These are phyloP conservation scores for Delonix regia DNA, from an alignment of 306 rosid genomes.

Conservation along the genomic window DNA sequence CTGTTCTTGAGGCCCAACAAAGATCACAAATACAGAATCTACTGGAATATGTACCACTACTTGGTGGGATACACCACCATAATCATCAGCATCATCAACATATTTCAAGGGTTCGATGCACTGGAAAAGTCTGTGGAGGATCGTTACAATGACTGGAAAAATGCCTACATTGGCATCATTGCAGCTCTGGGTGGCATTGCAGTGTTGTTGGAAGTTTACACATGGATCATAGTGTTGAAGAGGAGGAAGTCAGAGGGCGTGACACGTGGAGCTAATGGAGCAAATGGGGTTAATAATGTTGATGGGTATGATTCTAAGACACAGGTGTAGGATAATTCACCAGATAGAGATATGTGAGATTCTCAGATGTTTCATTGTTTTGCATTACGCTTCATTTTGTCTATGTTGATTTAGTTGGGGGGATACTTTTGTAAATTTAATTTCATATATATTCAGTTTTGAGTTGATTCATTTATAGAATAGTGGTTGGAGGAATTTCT, in stretches of 20 bases:
- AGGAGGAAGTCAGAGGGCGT: slow-evolving; percentile 43
- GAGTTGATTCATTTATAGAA: slow-evolving; percentile 50
- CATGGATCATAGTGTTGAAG: slow-evolving; percentile 58
- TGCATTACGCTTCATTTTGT: neutral
- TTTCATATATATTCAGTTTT: slow-evolving; percentile 21
- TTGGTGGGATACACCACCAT: slow-evolving; percentile 67
- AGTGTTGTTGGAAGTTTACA: slow-evolving; percentile 59
- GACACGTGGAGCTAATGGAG: slow-evolving; percentile 37
- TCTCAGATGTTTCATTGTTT: slow-evolving; percentile 9
- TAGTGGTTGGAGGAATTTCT: slow-evolving; percentile 6
- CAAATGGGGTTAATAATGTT: slow-evolving; percentile 40
- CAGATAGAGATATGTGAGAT: slow-evolving; percentile 25
- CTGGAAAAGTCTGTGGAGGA: slow-evolving; percentile 41
- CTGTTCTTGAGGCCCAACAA: slow-evolving; percentile 84
- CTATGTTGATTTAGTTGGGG: slow-evolving; percentile 11
- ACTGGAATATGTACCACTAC: slow-evolving; percentile 82
- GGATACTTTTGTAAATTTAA: slow-evolving; percentile 40
- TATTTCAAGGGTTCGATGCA: slow-evolving; percentile 65
- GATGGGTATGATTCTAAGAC: slow-evolving; percentile 42
- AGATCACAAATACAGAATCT: slow-evolving; percentile 76
- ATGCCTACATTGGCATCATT: slow-evolving; percentile 66
- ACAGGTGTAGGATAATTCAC: slow-evolving; percentile 28
- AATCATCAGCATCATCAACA: slow-evolving; percentile 58
- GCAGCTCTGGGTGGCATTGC: slow-evolving; percentile 70
- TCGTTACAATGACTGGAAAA: slow-evolving; percentile 68